These are phyloP conservation scores for Aspergillus kassunensis DNA, from an alignment of 495 filamentous ascomycete species.

Conservation along the genomic window DNA sequence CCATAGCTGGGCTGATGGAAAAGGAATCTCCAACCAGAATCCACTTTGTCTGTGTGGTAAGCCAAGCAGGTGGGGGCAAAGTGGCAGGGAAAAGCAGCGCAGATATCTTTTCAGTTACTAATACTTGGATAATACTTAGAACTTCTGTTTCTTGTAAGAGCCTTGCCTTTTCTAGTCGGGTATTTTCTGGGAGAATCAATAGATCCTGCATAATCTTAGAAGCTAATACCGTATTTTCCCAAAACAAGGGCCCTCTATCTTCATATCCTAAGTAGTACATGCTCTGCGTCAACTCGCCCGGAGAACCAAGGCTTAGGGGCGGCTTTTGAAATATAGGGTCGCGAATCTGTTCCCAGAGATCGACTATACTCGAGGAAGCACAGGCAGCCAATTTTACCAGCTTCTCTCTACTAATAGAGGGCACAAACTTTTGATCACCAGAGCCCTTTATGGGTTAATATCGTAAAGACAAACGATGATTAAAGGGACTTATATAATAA, in stretches of 20 bases:
- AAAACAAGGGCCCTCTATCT: slow-evolving; percentile 8
- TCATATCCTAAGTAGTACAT: slow-evolving; percentile 26
- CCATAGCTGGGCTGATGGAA: too few species aligned
- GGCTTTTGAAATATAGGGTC: slow-evolving; percentile 12
- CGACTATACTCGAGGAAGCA: neutral
- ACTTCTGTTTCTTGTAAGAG: neutral
- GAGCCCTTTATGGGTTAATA: slow-evolving; percentile 6
- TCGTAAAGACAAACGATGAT: neutral
- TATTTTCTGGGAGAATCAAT: slow-evolving; percentile 28
- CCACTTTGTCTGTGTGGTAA: too few species aligned
- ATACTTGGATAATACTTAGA: slow-evolving; percentile 30
- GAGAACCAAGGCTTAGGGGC: slow-evolving; percentile 23
- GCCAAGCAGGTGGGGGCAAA: too few species aligned
- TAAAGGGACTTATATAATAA: slow-evolving; percentile 11
- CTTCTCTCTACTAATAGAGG: slow-evolving; percentile 13
- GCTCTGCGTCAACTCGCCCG: slow-evolving; percentile 17
- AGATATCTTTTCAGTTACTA: slow-evolving; percentile 10
- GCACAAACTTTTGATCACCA: slow-evolving; percentile 31
- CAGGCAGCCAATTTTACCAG: slow-evolving; percentile 15
- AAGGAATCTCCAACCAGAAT: too few species aligned
- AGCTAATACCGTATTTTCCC: slow-evolving; percentile 20
- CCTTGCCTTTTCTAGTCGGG: slow-evolving; percentile 20
- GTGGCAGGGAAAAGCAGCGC: too few species aligned
- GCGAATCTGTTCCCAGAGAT: slow-evolving; percentile 2
- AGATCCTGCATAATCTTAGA: slow-evolving; percentile 17